Evolutionary conservation across 1,284 basidiomycete species (phyloP), one percentile per base, ranked within the genome.

Genomic region (Leucoagaricus sp.): DNA sequence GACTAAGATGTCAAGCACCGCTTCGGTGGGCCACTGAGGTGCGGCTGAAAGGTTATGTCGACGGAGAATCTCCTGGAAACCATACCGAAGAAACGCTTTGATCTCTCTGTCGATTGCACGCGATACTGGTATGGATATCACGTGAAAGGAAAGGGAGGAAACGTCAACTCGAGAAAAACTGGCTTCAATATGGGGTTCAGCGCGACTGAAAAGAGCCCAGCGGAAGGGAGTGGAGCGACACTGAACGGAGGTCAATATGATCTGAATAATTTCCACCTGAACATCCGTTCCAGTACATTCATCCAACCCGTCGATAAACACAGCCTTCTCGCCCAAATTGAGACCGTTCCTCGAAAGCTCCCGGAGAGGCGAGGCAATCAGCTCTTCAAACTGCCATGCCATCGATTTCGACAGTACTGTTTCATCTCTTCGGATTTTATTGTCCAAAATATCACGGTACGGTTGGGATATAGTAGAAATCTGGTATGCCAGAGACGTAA

Each of bases 281-380:
- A 29, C 46, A 21, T 33, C 29, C 28, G 4, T 25, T 7, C 28
- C 40, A 29, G 8, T 45, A 13, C 58, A 55, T 31, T 60, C 58
- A 15, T 60, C 58, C 1, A 59, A 46, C 12, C 55, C 55, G 34
- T 60, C 55, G 28, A 60, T 33, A 26, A 60, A 25, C 13, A 54
- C 45, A 7, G 55, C 19, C 7, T 13, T 34, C 19, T 10, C 19
- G 4, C 12, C n/a, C n/a, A 47, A 3, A 7, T 15, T 3, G 17
- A 42, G 9, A 4, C n/a, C 33, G 6, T 17, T n/a, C n/a, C 36
- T 34, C n/a, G 4, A 3, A 10, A 45, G 19, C 5, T 38, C 15
- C 25, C n/a, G 47, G 19, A 51, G 25, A 15, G 48, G 55, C 3
- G 33, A 4, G 12, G 36, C 47, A 19, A 57, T 41, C 4, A 57